Evolutionary conservation across 768 basidiomycete genomes (phyloP), one percentile per base, ranked within the genome.

Genomic region (Pilatotrama ljubarskyi): DNA sequence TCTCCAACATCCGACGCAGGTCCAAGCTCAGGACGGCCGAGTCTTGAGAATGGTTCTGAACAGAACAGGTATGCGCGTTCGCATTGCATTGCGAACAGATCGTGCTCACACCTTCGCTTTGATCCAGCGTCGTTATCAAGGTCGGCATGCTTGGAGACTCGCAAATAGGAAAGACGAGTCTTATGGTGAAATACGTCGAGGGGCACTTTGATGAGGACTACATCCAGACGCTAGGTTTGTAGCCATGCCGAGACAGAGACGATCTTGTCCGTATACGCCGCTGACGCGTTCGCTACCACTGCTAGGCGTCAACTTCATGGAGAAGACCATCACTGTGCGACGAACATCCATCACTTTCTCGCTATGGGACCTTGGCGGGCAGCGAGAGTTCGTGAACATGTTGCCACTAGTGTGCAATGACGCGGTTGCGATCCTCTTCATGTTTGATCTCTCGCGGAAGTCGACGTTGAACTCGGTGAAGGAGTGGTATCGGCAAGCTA

Each of bases 151-250:
- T 99, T 47, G 97, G 97, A 50, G 96, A 99, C 80, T 95, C 94
- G 70, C 96, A 98, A 80, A 98, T 98, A 72, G 95, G 96, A 67
- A 98, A 98, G 84, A 98, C 96, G 64, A 94, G 92, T 76, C 81
- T 98, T 73, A 98, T 98, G 96, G 95, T 98, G 76, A 98, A 98
- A 79, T 98, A 98, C 71, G 95, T 98, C 61, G 96, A 99, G 78
- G 96, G 96, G 52, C 93, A 90, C 76, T 97, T 96, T 75, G 95
- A 97, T 76, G 95, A 96, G 80, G 96, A 98, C 75, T 98, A 98
- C 78, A 98, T 99, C 74, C 96, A 98, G 84, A 98, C 96, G 78
- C 88, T 99, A 78, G 96, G 93, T 89, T 70, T 58, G 87, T 77
- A 20, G 24, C 17, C 18, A 22, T 22, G 36, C 20, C 25, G 47